These are phyloP conservation scores for Auricularia auricula-judae DNA, from an alignment of 768 basidiomycete species.

Conservation along the genomic window DNA sequence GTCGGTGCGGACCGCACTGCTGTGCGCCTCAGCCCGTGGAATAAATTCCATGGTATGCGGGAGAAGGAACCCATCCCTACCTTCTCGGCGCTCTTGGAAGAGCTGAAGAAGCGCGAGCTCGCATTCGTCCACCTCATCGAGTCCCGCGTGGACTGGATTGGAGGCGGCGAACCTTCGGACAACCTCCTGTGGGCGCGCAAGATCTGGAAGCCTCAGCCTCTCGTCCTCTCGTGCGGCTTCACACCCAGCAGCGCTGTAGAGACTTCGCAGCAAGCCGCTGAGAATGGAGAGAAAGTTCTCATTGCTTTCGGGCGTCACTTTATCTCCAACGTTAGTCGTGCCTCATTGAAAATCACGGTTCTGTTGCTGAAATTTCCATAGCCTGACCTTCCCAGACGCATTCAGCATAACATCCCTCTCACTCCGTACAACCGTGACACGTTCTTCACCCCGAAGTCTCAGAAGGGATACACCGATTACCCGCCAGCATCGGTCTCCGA, in stretches of 20 bases:
- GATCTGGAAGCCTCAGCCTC: slow-evolving; percentile 1
- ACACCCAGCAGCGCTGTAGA: not conserved
- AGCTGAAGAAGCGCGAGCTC: slow-evolving; percentile 13
- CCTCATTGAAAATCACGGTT: too few species aligned
- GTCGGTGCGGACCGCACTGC: slow-evolving; percentile 26
- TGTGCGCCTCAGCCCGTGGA: slow-evolving; percentile 23
- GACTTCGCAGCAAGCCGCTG: not conserved
- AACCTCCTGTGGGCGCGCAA: not conserved
- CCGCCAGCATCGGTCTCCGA: too few species aligned
- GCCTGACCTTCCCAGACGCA: not conserved
- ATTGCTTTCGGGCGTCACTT: slow-evolving; percentile 5
- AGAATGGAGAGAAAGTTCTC: slow-evolving; percentile 1
- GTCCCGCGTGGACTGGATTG: not conserved
- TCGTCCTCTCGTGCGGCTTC: slow-evolving; percentile 4
- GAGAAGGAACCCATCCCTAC: slow-evolving; percentile 10
- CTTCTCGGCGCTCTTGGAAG: slow-evolving; percentile 9
- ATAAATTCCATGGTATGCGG: not conserved
- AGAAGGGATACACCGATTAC: not conserved
- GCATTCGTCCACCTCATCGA: slow-evolving; percentile 21
- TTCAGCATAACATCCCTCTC: not conserved
- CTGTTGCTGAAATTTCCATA: not conserved
- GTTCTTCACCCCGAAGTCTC: not conserved
- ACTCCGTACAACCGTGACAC: not conserved
- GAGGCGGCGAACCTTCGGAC: not conserved
- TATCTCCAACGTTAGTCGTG: slow-evolving; percentile 6